These are phyloP conservation scores for Comarum palustre DNA, from an alignment of 306 rosid species.

Conservation along the genomic window DNA sequence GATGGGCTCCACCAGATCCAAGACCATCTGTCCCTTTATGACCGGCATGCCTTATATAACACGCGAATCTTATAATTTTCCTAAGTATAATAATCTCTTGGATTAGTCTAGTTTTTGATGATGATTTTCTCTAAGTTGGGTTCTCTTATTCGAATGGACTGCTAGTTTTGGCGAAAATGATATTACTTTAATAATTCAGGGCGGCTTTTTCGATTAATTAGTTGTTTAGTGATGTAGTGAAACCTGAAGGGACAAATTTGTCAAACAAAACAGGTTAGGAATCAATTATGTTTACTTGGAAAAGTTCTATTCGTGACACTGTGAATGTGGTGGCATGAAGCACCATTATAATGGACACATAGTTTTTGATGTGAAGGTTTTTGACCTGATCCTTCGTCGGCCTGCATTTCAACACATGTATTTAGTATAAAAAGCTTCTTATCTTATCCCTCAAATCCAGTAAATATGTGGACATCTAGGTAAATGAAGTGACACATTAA, in stretches of 20 bases:
- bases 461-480: no score
- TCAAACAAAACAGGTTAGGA: no score
- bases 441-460: not conserved
- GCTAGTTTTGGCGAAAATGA: constrained; percentile 20
- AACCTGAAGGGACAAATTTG: no score
- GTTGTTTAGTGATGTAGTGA: constrained; percentile 17
- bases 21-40: constrained; percentile 80
- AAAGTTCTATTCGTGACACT: not conserved
- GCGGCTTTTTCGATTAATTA: not conserved
- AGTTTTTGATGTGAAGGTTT: not conserved
- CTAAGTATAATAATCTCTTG: no score
- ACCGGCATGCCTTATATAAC: constrained; percentile 66
- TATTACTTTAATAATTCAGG: constrained; percentile 8
- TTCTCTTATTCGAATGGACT: constrained; percentile 16
- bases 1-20: constrained; percentile 25
- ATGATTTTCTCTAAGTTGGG: not conserved
- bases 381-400: not conserved
- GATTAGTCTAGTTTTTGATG: not conserved
- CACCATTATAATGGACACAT: constrained; percentile 10
- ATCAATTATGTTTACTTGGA: not conserved
- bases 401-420: not conserved
- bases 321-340: constrained; percentile 21
- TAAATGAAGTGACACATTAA: not conserved
- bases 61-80: no score
- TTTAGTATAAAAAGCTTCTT: not conserved